Evolutionary conservation across 2,329 filamentous ascomycete species (phyloP), one percentile per base, ranked within the genome.

Genomic region (Aspergillus versicolor): DNA sequence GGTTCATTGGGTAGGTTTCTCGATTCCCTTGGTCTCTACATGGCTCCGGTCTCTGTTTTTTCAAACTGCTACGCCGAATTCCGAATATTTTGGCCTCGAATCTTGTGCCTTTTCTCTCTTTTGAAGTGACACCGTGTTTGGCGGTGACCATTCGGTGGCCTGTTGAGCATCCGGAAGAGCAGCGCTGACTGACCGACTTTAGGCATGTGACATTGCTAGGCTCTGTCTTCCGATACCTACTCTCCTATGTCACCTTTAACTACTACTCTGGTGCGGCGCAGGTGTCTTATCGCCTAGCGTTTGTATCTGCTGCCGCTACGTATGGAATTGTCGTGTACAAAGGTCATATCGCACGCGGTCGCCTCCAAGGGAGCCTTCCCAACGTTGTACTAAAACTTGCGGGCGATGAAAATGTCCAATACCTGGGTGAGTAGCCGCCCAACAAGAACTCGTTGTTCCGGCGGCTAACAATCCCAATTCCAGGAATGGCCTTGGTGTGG

Each of bases 271-370:
- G 84, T 72, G 86, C 86, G 81, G 92, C 93, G 47, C 82, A 85
- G 65, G 87, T 94, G 75, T 89, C 89, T 56, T 99, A 99, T 81
- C 92, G 94, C 69, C 85, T 88, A 54, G 90, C 92, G 57, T 99
- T 99, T 75, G 65, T 97, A 66, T 88, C 92, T 3, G 94, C 94
- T 5, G 91, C 92, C 47, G 85, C 87, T 49, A 97, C 94, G 11
- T 99, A 99, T 76, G 93, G 94, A 64, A 97, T 99, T 65, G 94
- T 99, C 49, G 93, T 99, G 61, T 97, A 96, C 84, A 99, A 99
- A 85, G 92, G 91, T 57, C 91, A 92, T 81, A 88, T 92, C 65
- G 91, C 92, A 67, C 89, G 91, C 65, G 84, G 89, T 67, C 89
- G 91, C 83, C 82, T 87, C 49, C 88, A 88, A 63, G 86, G 81